phyloP scores from a whole-genome alignment of 495 filamentous ascomycete species.

The Chaetomium fimeti region DNA sequence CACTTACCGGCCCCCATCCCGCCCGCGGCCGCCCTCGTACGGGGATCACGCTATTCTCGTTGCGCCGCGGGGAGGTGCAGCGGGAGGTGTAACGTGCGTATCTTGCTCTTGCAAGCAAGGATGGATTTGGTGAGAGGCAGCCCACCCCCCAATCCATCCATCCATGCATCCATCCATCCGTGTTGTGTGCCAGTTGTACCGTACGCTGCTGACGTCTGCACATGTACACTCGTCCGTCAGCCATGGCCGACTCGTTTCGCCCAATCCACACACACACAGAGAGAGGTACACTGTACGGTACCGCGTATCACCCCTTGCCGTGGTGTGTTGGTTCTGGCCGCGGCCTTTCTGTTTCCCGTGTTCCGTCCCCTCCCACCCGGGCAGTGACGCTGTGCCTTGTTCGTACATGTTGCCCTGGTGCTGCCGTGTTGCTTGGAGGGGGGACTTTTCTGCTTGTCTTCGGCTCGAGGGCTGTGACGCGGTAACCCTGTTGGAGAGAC shows the following conservation, averaged over 20 bases:
- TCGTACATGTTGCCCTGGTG: neutral
- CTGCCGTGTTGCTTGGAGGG: neutral
- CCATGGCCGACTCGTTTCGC: too few relatives aligned
- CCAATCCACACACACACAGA: too few relatives aligned
- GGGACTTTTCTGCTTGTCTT: neutral
- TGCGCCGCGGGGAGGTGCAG: constrained; percentile 6
- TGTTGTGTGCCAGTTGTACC: neutral
- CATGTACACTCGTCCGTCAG: too few relatives aligned
- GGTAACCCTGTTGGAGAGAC: neutral
- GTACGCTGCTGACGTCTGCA: neutral
- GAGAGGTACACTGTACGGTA: too few relatives aligned
- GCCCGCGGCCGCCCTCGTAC: neutral
- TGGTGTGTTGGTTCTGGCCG: neutral
- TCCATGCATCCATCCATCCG: neutral
- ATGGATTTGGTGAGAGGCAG: neutral
- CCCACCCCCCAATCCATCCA: too few relatives aligned
- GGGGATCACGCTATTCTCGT: neutral
- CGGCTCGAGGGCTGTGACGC: neutral
- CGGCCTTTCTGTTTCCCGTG: neutral
- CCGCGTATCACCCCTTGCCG: neutral
- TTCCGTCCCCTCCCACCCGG: neutral
- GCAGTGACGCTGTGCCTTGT: neutral
- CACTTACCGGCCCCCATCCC: neutral
- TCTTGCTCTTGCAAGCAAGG: neutral
- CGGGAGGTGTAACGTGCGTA: constrained; percentile 13